A percentile compares a stretch with the other conserved stretches of the same genome.
Conservation (phyloP, 108 stramenopile species). For the Nitzschia putrida region DNA sequence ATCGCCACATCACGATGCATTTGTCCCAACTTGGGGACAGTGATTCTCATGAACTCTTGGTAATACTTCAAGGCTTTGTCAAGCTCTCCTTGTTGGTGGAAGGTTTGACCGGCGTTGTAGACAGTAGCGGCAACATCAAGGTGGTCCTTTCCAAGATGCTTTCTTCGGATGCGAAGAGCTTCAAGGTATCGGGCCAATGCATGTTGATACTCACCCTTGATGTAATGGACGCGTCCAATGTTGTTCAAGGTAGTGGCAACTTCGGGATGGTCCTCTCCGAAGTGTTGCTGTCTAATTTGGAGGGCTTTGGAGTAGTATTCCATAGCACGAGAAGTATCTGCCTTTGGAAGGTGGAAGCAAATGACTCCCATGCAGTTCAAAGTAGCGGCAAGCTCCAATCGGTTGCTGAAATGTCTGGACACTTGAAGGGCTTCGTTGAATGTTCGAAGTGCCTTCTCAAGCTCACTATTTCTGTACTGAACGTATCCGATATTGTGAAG, state of each 20-base stretch:
- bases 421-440: constrained; percentile 41
- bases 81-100: constrained; percentile 58
- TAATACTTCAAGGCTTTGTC: constrained; percentile 56
- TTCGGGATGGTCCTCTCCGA: constrained; percentile 28
- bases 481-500: constrained; percentile 63
- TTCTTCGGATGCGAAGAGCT: constrained; percentile 46
- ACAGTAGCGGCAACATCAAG: constrained; percentile 66
- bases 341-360: constrained; percentile 46
- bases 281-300: constrained; percentile 26
- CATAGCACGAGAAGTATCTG: constrained; percentile 45
- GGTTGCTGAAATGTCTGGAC: not conserved
- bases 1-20: constrained; percentile 62
- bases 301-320: constrained; percentile 40
- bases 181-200: constrained; percentile 50
- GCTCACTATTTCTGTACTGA: constrained; percentile 44
- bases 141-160: constrained; percentile 43
- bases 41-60: constrained; percentile 57
- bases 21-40: constrained; percentile 45
- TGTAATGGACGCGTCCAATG: constrained; percentile 60
- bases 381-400: constrained; percentile 29
- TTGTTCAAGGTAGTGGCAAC: constrained; percentile 68
- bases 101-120: constrained; percentile 66
- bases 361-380: constrained; percentile 63
- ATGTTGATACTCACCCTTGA: constrained; percentile 48
- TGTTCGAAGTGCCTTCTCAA: constrained; percentile 29